A percentile compares a stretch with the other conserved stretches of the same genome.
phyloP scores from a whole-genome alignment of 2,329 filamentous ascomycete species.

The Colletotrichum kahawae region DNA sequence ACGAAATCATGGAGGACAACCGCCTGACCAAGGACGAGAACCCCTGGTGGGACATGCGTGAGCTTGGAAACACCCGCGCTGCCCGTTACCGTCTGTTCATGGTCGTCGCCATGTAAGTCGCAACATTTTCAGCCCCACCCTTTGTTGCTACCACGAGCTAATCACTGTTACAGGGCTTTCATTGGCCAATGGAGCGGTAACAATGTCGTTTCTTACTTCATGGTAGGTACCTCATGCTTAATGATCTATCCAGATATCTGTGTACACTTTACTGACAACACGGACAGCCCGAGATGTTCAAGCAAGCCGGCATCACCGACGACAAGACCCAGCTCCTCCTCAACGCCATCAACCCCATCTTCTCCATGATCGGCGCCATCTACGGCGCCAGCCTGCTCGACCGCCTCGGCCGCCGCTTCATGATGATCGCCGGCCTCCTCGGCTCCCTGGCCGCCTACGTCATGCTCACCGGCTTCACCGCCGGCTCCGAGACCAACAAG shows the following conservation, averaged over 20 bases:
- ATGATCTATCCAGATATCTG: too few relatives aligned
- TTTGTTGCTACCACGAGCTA: background rate
- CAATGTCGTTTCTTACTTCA: slow-evolving; percentile 47
- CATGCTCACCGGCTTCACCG: slow-evolving; percentile 38
- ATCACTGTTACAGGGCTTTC: slow-evolving; percentile 35
- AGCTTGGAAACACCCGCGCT: slow-evolving; percentile 52
- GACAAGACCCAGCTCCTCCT: slow-evolving; percentile 45
- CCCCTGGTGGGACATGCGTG: slow-evolving; percentile 64
- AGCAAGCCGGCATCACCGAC: slow-evolving; percentile 42
- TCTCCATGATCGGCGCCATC: slow-evolving; percentile 45
- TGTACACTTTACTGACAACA: too few relatives aligned
- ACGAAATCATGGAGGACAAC: slow-evolving; percentile 58
- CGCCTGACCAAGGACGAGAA: slow-evolving; percentile 56
- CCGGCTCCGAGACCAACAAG: slow-evolving; percentile 32
- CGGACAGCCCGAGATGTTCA: slow-evolving; percentile 42
- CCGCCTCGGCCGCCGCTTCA: slow-evolving; percentile 41
- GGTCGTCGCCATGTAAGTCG: slow-evolving; percentile 48
- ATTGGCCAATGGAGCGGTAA: slow-evolving; percentile 55
- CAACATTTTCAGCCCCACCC: fast-evolving
- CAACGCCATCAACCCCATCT: slow-evolving; percentile 51
- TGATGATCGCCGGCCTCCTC: slow-evolving; percentile 41
- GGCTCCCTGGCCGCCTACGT: slow-evolving; percentile 34
- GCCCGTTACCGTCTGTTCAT: slow-evolving; percentile 54
- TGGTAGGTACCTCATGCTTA: slow-evolving; percentile 4
- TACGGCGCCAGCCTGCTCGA: slow-evolving; percentile 44